Percentiles rank a stretch among this genome's conserved stretches.
Conservation (phyloP, 306 rosid species). For the Prunus mongolica region DNA sequence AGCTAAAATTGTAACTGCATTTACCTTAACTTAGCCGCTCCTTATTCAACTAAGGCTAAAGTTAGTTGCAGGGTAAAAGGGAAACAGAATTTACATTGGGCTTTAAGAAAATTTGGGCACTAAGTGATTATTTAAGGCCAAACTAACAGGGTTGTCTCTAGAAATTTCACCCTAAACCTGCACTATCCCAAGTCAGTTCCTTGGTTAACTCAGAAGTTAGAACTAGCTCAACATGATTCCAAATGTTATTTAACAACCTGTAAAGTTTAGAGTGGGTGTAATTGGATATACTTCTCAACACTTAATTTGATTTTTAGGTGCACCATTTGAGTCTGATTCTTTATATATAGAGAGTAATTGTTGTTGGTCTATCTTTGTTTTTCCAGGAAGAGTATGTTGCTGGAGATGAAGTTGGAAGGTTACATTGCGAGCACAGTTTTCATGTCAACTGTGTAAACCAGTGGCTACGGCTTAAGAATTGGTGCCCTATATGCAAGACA, state of each 20-base stretch:
- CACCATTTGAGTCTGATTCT: neutral
- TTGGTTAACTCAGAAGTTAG: neutral
- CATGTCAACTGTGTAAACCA: constrained; percentile 71
- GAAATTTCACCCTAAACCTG: neutral
- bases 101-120: neutral
- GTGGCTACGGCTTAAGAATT: constrained; percentile 86
- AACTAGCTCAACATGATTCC: neutral
- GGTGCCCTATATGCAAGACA: constrained; percentile 97
- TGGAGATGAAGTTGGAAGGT: constrained; percentile 71
- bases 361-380: neutral
- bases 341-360: neutral
- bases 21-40: neutral
- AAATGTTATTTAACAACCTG: neutral
- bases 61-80: neutral
- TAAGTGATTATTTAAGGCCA: neutral
- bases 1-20: neutral
- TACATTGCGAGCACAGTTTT: constrained; percentile 71
- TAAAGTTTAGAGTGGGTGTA: neutral
- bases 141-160: neutral
- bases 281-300: neutral
- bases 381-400: constrained; percentile 75
- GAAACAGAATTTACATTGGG: neutral
- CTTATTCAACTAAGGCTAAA: neutral
- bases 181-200: neutral
- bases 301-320: neutral